Percentiles rank a stretch among this genome's conserved stretches.
Evolutionary conservation across 306 rosid species (phyloP).

Genomic region (Inga laurina): DNA sequence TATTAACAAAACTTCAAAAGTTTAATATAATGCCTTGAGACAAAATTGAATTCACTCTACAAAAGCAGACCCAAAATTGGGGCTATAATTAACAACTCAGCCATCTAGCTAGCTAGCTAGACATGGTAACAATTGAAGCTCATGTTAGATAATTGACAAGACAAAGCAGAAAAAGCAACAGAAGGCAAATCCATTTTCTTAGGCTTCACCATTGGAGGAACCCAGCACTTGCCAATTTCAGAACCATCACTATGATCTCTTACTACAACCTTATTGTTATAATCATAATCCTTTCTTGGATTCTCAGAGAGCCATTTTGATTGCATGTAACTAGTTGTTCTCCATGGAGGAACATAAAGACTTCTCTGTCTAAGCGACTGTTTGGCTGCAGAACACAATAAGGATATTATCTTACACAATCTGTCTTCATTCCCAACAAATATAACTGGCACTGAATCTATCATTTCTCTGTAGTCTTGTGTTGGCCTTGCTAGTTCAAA

Average conservation of each 20-base stretch:
- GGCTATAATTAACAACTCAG: not conserved
- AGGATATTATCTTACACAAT: conserved; percentile 49
- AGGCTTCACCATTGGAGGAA: conserved; percentile 51
- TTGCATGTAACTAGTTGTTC: conserved; percentile 61
- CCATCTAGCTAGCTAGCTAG: not conserved
- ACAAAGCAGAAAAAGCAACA: conserved; percentile 55
- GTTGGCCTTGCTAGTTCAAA: conserved; percentile 85
- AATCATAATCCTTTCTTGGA: not conserved
- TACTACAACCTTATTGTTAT: not conserved
- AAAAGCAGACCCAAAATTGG: conserved; percentile 22
- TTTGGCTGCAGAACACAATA: conserved; percentile 72
- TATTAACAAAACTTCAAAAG: not conserved
- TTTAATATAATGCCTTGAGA: not conserved
- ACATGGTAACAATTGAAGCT: conserved; percentile 50
- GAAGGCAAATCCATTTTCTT: conserved; percentile 40
- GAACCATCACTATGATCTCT: not conserved
- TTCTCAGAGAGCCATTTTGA: conserved; percentile 41
- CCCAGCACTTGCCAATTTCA: conserved; percentile 35
- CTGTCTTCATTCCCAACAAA: conserved; percentile 67
- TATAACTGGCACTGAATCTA: conserved; percentile 50
- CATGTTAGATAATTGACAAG: conserved; percentile 64
- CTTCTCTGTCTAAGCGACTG: conserved; percentile 73
- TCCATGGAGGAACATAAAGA: conserved; percentile 86
- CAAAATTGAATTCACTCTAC: not conserved
- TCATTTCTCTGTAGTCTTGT: conserved; percentile 50